Percentiles rank a stretch among this genome's conserved stretches.
These are phyloP conservation scores for Apophysomyces sp. DNA, from an alignment of 371 early-diverging fungal species.

Conservation along the genomic window DNA sequence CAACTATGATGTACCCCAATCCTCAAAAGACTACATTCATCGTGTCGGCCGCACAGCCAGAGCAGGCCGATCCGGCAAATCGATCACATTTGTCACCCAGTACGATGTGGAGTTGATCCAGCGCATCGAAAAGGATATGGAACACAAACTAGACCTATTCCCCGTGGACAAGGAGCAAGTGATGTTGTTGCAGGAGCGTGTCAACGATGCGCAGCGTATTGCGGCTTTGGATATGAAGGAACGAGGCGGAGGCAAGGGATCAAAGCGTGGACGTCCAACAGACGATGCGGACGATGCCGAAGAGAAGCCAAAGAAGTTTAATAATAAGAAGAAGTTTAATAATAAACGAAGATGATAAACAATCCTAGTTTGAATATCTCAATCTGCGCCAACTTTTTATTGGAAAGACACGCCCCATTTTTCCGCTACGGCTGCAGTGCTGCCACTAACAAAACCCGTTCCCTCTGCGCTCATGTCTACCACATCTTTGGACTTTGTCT, in stretches of 20 bases:
- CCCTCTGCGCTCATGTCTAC: constrained; percentile 81
- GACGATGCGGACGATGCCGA: constrained; percentile 59
- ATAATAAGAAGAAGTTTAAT: constrained; percentile 28
- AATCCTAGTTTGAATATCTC: background rate
- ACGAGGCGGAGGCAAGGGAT: constrained; percentile 52
- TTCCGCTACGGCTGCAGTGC: constrained; percentile 72
- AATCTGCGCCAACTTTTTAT: constrained; percentile 24
- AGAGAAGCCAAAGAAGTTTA: constrained; percentile 21
- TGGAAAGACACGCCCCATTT: constrained; percentile 82
- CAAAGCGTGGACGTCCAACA: constrained; percentile 47
- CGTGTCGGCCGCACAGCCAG: constrained; percentile 97
- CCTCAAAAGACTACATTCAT: constrained; percentile 95
- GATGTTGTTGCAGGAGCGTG: constrained; percentile 90
- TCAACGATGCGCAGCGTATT: constrained; percentile 86
- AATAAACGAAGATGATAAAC: constrained; percentile 6
- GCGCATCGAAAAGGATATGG: constrained; percentile 88
- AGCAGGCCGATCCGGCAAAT: constrained; percentile 91
- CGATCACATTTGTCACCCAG: constrained; percentile 96
- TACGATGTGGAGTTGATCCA: constrained; percentile 95
- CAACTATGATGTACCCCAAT: constrained; percentile 96
- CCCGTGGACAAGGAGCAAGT: constrained; percentile 85
- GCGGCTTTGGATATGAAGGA: constrained; percentile 76
- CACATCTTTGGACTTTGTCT: constrained; percentile 71
- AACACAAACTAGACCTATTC: constrained; percentile 82
- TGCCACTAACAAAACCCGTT: constrained; percentile 82